Evolutionary conservation across 495 filamentous ascomycete genomes (phyloP).

Genomic region (Letharia columbiana): DNA sequence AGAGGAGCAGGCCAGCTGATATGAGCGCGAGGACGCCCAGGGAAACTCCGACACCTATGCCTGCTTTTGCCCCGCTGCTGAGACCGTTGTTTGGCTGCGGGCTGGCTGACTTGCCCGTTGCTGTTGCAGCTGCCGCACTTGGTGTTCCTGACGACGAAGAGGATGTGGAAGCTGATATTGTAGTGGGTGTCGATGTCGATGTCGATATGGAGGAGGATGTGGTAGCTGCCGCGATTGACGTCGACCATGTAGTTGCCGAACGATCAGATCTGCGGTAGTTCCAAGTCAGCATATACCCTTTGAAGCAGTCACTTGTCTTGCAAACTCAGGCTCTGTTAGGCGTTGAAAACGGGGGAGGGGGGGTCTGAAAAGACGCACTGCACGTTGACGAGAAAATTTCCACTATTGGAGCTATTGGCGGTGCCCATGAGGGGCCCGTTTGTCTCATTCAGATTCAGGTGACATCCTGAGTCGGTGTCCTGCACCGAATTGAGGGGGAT

Average conservation of each 20-base stretch:
- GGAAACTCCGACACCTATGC: neutral
- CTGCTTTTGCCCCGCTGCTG: neutral
- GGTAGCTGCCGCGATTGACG: neutral
- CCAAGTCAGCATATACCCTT: neutral
- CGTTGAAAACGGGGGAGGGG: too few species aligned
- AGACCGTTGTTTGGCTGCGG: neutral
- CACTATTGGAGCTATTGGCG: neutral
- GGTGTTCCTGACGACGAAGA: neutral
- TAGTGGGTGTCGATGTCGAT: neutral
- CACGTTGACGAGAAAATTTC: neutral
- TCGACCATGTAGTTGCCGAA: neutral
- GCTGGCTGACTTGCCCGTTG: neutral
- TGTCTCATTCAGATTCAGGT: neutral
- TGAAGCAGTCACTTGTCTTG: neutral
- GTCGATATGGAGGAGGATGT: neutral
- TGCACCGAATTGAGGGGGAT: neutral
- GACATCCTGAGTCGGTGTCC: neutral
- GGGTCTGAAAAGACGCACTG: neutral
- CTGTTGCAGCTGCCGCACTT: neutral
- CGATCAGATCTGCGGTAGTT: neutral
- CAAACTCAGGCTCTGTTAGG: neutral
- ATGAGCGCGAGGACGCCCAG: neutral
- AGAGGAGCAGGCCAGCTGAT: neutral
- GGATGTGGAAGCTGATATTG: neutral
- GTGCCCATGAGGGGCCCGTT: neutral